Base-by-base conservation (phyloP, 176 grass and related monocot species). In the Raddia distichophylla region DNA sequence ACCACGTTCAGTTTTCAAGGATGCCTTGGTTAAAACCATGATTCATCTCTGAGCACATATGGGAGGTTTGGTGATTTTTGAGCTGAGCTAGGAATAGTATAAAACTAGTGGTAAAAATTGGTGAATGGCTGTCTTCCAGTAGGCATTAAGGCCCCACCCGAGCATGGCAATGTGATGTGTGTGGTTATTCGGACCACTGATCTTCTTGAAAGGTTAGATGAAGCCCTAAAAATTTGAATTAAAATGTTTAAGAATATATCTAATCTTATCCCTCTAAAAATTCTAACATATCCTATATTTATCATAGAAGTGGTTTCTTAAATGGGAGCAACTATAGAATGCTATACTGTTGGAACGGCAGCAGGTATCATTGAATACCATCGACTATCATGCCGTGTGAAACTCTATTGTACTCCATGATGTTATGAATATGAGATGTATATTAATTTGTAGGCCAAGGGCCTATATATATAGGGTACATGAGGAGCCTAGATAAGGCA, bases 11-110 rank as follows among this genome's bases (percentile, higher is more conserved):
- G 13, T 56, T 20, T 65, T 54, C 40, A 56, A 13, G 55, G 35
- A 64, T 73, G 32, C 15, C 72, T 19, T 50, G 55, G 67, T 32
- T 35, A 5, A 45, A 45, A 19, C 12, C 4, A 74, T n/a, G 18
- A 5, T 43, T 74, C 45, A 66, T 55, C 8, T 40, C 49, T 45
- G 18, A 15, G 33, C 20, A 55, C 6, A 51, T 18, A 59, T 68
- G 11, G 64, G 51, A 69, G 54, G 8, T 81, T 56, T 69, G 49
- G 49, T 70, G 49, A 20, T 7, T 77, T 69, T 69, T 77, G 55
- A 52, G 64, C 19, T 42, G 44, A 50, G 47, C 55, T 58, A 61
- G 12, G 17, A 61, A 49, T 67, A 2, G 2, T 58, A 42, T 18
- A 60, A 69, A 35, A 40, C 17, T 13, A 50, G 3, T 77, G 34